Evolutionary conservation across 1,139 yeast species (phyloP), one percentile per base, ranked within the genome.

Genomic region (Sugiyamaella japonica): DNA sequence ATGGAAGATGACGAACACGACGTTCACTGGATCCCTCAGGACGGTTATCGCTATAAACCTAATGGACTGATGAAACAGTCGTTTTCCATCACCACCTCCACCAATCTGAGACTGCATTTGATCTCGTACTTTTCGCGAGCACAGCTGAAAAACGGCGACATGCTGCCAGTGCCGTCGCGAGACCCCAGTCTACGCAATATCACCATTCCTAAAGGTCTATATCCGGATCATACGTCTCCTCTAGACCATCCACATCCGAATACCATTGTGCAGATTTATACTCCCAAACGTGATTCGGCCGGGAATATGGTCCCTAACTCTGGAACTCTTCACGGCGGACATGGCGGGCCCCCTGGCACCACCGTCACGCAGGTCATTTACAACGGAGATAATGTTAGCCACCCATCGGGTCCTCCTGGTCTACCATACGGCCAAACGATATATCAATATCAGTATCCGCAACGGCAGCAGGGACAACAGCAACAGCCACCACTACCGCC

Each of bases 41-140:
- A 67, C 42, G 69, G 69, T n/a, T 66, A 67, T 60, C 59, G 71
- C 16, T 74, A 74, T 62, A 80, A 78, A 59, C 65, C 69, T 2
- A 71, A 77, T 59, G 87, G 88, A 0, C 71, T 84, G 8, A 70
- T 81, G 61, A 84, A 84, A 62, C 87, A 83, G 67, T 79, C 84
- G 38, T 83, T 82, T 62, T 79, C 84, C 3, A 70, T 83, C 42
- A 74, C 78, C 13, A 79, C 85, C 3, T 73, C 77, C 36, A 78
- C 75, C 45, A 77, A 77, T 45, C 78, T 77, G 50, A 81, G 79
- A 59, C 69, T 80, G 25, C 89, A 84, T 64, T 69, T 84, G 53
- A 82, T 84, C 37, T 76, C 84, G 15, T 84, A 84, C 63, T 73
- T 74, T 48, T 66, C 74, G 7, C 66, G 76, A 17, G 58, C 61